Conservation (phyloP, 805 yeast genomes). For the Starmerella tilneyi region DNA sequence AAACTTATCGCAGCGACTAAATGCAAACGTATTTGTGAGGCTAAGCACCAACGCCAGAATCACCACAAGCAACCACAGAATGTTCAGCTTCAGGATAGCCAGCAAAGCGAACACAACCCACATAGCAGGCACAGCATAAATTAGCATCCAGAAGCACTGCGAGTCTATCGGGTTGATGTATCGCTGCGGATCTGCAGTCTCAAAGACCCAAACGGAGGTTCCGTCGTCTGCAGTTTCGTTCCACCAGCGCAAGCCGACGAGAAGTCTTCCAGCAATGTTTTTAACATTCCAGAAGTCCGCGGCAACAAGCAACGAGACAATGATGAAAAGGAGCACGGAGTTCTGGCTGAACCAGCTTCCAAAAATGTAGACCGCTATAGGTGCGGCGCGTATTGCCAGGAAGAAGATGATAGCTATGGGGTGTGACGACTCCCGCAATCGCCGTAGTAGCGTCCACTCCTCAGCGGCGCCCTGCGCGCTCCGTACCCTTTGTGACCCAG, state of each 20-base stretch:
- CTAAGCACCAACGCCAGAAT: conserved; percentile 62
- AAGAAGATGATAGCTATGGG: conserved; percentile 66
- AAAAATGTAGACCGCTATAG: conserved; percentile 56
- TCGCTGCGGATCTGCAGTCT: conserved; percentile 57
- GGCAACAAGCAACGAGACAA: conserved; percentile 63
- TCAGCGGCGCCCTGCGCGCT: conserved; percentile 6
- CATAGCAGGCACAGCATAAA: conserved; percentile 62
- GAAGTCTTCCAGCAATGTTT: conserved; percentile 76
- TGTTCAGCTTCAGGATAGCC: conserved; percentile 68
- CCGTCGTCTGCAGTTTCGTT: conserved; percentile 64
- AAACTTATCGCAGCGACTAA: conserved; percentile 84
- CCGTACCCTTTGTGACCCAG: no score
- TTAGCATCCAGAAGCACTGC: conserved; percentile 71
- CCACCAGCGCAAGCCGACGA: conserved; percentile 94
- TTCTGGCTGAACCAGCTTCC: conserved; percentile 52
- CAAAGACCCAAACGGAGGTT: conserved; percentile 76
- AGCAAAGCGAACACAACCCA: conserved; percentile 70
- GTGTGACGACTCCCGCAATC: conserved; percentile 62
- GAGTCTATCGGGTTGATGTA: conserved; percentile 85
- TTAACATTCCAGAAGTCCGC: conserved; percentile 92
- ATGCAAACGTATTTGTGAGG: conserved; percentile 76
- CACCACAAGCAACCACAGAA: conserved; percentile 41
- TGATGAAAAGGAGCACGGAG: conserved; percentile 63
- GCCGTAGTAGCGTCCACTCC: conserved; percentile 35
- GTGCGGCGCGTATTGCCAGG: conserved; percentile 50